Conservation (phyloP, 208 protist genomes). For the Plasmodiophora brassicae region DNA sequence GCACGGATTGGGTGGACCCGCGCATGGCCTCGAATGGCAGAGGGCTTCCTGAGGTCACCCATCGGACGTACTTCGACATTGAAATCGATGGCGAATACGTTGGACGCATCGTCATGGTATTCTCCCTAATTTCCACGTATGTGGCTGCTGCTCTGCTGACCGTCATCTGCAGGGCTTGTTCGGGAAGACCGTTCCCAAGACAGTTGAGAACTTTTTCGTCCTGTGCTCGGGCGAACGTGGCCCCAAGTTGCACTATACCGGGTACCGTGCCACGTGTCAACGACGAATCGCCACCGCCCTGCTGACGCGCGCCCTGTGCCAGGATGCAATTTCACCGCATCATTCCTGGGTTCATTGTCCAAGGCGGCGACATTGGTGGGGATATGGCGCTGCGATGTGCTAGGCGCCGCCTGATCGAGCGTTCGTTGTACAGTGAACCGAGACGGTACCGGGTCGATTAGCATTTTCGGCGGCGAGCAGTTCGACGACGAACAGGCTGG, state of each 20-base stretch:
- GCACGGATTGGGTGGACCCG: background rate
- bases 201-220: background rate
- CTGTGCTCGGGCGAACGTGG: background rate
- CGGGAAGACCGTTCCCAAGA: background rate
- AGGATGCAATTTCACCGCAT: slow-evolving; percentile 20
- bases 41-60: background rate
- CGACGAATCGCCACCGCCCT: too few relatives aligned
- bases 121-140: too few relatives aligned
- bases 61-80: slow-evolving; percentile 11
- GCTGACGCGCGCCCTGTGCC: background rate
- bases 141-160: too few relatives aligned
- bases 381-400: too few relatives aligned
- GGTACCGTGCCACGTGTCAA: too few relatives aligned
- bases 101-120: background rate
- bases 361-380: slow-evolving; percentile 21
- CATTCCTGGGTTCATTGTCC: background rate
- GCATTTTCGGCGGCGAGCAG: background rate
- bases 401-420: too few relatives aligned
- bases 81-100: slow-evolving; percentile 29
- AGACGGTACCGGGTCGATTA: background rate
- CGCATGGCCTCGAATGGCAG: background rate
- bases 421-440: too few relatives aligned
- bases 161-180: too few relatives aligned
- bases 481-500: background rate
- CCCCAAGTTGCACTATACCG: background rate